A percentile compares a stretch with the other conserved stretches of the same genome.
Conservation (phyloP, 495 filamentous ascomycete genomes). For the Aspergillus saccharolyticus region DNA sequence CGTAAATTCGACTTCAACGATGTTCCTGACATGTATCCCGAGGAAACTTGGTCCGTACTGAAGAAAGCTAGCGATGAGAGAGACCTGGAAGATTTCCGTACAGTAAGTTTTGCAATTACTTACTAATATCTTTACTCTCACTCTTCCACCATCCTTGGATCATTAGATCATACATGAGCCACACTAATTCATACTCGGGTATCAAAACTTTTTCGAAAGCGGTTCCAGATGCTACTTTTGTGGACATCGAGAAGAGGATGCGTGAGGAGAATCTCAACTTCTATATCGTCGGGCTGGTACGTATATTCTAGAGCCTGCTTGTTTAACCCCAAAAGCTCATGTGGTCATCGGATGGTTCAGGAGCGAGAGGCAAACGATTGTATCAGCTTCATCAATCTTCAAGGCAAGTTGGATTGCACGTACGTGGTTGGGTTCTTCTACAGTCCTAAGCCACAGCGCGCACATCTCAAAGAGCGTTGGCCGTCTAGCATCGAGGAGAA, state of each 20-base stretch:
- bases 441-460: conserved; percentile 58
- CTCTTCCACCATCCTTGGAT: too few species aligned
- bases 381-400: conserved; percentile 74
- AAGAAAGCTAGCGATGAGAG: conserved; percentile 54
- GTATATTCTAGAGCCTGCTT: neutral
- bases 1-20: conserved; percentile 60
- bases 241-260: conserved; percentile 69
- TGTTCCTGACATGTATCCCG: conserved; percentile 53
- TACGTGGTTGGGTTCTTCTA: conserved; percentile 70
- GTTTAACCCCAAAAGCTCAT: neutral
- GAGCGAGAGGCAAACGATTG: conserved; percentile 52
- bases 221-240: conserved; percentile 58
- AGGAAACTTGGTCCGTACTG: conserved; percentile 68
- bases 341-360: conserved; percentile 25
- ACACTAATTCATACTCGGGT: conserved; percentile 35
- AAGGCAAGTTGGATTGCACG: conserved; percentile 72
- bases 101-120: conserved; percentile 40
- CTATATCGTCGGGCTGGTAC: conserved; percentile 69
- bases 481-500: conserved; percentile 65
- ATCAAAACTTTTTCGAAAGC: conserved; percentile 72
- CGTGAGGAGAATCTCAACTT: conserved; percentile 56
- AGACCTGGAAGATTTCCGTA: conserved; percentile 71
- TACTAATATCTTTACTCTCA: neutral
- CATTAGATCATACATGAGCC: too few species aligned
- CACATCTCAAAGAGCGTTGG: conserved; percentile 56